Percentiles rank a stretch among this genome's conserved stretches.
These are phyloP conservation scores for Fusarium sp. DNA, from an alignment of 2,329 filamentous ascomycete genomes.

Conservation along the genomic window DNA sequence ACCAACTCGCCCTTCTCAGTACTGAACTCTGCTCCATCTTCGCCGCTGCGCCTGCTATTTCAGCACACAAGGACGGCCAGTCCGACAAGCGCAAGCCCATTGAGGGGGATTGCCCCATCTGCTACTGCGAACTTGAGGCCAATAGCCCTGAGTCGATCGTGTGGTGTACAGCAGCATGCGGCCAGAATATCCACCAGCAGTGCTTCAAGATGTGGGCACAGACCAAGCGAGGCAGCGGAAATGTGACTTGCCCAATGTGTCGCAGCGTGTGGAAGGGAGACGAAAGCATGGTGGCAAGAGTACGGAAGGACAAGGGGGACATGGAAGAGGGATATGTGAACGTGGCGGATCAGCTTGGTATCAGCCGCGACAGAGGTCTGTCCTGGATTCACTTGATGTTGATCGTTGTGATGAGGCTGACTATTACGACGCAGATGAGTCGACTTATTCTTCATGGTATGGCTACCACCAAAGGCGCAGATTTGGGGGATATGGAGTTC, in stretches of 20 bases:
- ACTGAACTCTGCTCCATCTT: constrained; percentile 74
- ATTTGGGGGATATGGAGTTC: not conserved
- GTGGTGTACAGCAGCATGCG: constrained; percentile 68
- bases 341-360: constrained; percentile 72
- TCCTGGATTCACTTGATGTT: not conserved
- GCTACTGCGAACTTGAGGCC: constrained; percentile 64
- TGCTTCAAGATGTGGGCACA: constrained; percentile 71
- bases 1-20: constrained; percentile 74
- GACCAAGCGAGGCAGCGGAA: constrained; percentile 56
- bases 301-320: constrained; percentile 59
- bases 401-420: constrained; percentile 18
- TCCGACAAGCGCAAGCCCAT: constrained; percentile 62
- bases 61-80: constrained; percentile 49
- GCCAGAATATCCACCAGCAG: constrained; percentile 68
- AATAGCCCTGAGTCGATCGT: constrained; percentile 57
- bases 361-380: constrained; percentile 67
- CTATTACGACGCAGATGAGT: constrained; percentile 12
- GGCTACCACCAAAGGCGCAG: constrained; percentile 20
- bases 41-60: constrained; percentile 66
- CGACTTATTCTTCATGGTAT: constrained; percentile 32
- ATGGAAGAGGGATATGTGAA: constrained; percentile 73
- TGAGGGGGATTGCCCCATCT: constrained; percentile 72
- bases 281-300: constrained; percentile 57
- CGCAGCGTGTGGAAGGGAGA: constrained; percentile 70
- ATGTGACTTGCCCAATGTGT: constrained; percentile 74